Evolutionary conservation across 1,284 basidiomycete species (phyloP).

Genomic region (Sanghuangporus sanghuang): DNA sequence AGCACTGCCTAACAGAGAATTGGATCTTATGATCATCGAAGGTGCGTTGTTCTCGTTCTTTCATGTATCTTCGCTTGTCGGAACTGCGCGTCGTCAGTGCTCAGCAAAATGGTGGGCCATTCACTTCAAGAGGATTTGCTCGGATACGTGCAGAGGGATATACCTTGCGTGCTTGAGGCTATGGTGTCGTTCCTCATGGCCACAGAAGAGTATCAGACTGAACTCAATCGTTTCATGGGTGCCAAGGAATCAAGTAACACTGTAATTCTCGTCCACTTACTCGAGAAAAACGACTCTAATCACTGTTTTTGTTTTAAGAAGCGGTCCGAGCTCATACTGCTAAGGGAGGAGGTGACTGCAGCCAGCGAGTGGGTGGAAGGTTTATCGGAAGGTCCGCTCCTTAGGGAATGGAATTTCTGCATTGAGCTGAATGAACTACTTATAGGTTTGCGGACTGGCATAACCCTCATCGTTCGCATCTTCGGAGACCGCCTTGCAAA

Average conservation of each 20-base stretch:
- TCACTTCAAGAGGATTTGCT: slow-evolving; percentile 77
- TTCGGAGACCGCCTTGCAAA: slow-evolving; percentile 72
- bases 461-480: slow-evolving; percentile 62
- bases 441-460: slow-evolving; percentile 63
- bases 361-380: slow-evolving; percentile 12
- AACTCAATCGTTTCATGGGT: slow-evolving; percentile 36
- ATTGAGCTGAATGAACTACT: background rate
- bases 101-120: slow-evolving; percentile 63
- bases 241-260: slow-evolving; percentile 32
- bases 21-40: slow-evolving; percentile 54
- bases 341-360: background rate
- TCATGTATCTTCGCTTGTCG: background rate
- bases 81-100: slow-evolving; percentile 39
- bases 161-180: slow-evolving; percentile 74
- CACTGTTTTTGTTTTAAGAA: background rate
- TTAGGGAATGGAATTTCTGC: background rate
- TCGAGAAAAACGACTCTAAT: slow-evolving; percentile 23
- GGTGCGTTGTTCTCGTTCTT: slow-evolving; percentile 32
- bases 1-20: slow-evolving; percentile 49
- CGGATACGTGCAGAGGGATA: slow-evolving; percentile 79
- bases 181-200: slow-evolving; percentile 61
- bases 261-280: slow-evolving; percentile 19
- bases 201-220: slow-evolving; percentile 56
- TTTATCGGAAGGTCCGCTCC: slow-evolving; percentile 4
- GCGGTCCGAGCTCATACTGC: background rate